phyloP scores from a whole-genome alignment of 1,139 yeast genomes.

The Sugiyamaella neomexicana region DNA sequence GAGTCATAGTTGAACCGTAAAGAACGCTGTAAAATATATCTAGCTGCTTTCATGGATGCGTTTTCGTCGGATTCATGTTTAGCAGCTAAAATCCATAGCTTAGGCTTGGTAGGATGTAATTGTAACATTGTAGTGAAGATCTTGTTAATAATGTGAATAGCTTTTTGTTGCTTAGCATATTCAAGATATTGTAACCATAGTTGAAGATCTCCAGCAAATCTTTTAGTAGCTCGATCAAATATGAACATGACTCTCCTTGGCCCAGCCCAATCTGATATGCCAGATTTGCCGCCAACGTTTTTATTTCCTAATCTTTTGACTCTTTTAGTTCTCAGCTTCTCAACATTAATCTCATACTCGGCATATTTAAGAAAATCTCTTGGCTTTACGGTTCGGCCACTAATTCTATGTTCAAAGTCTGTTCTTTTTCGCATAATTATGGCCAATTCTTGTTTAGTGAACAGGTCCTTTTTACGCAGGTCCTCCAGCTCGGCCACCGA shows the following conservation, averaged over 20 bases:
- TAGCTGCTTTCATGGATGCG: conserved; percentile 85
- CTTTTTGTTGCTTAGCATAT: conserved; percentile 71
- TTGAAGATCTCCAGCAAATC: conserved; percentile 73
- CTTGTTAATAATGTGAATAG: conserved; percentile 77
- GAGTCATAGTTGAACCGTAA: conserved; percentile 80
- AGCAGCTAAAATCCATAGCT: conserved; percentile 94
- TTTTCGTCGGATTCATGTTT: conserved; percentile 88
- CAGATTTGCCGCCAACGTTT: conserved; percentile 28
- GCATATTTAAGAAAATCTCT: conserved; percentile 78
- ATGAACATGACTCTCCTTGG: conserved; percentile 78
- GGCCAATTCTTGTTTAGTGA: conserved; percentile 67
- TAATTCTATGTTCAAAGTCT: conserved; percentile 89
- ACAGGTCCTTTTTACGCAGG: conserved; percentile 74
- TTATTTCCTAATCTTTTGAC: conserved; percentile 54
- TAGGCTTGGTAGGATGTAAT: conserved; percentile 86
- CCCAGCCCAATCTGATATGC: conserved; percentile 84
- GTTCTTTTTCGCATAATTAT: conserved; percentile 91
- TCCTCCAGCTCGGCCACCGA: conserved; percentile 94
- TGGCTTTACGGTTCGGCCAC: conserved; percentile 78
- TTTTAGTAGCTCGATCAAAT: conserved; percentile 77
- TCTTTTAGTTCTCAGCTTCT: conserved; percentile 73
- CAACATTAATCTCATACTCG: conserved; percentile 79
- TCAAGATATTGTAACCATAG: conserved; percentile 79
- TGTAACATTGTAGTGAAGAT: conserved; percentile 77
- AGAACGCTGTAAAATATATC: conserved; percentile 81